Evolutionary conservation across 225 moss, liverwort and hornwort genomes (phyloP).

Genomic region (Pseudisothecium myosuroides): DNA sequence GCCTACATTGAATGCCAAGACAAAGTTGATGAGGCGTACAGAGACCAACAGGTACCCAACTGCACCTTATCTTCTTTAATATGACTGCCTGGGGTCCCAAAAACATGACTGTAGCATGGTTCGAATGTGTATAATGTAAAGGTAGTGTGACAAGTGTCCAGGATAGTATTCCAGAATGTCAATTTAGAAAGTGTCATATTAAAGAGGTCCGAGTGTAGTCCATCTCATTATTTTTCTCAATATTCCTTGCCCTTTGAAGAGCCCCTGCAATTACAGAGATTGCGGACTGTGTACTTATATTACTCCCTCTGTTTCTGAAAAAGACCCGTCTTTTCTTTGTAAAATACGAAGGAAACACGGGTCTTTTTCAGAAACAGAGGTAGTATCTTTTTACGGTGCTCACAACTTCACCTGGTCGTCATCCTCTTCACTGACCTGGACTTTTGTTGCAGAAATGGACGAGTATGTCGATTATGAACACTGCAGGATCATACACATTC

Average conservation of each 20-base stretch:
- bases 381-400: neutral
- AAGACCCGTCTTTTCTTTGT: too few relatives aligned
- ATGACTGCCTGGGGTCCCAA: neutral
- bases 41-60: conserved; percentile 46
- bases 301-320: too few relatives aligned
- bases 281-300: neutral
- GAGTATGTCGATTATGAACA: conserved; percentile 93
- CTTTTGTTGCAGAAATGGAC: conserved; percentile 69
- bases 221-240: neutral
- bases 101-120: neutral
- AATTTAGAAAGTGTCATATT: neutral
- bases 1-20: conserved; percentile 86
- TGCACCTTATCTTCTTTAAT: neutral
- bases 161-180: neutral
- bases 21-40: conserved; percentile 77
- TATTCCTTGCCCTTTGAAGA: neutral
- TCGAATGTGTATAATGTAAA: neutral
- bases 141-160: neutral
- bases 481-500: conserved; percentile 80
- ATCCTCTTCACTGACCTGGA: neutral
- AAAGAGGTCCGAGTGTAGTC: neutral
- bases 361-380: too few relatives aligned
- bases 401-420: neutral
- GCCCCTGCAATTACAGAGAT: neutral
- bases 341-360: too few relatives aligned